Evolutionary conservation across 2,329 filamentous ascomycete genomes (phyloP), one percentile per base, ranked within the genome.

Genomic region (Colletotrichum sansevieriae): DNA sequence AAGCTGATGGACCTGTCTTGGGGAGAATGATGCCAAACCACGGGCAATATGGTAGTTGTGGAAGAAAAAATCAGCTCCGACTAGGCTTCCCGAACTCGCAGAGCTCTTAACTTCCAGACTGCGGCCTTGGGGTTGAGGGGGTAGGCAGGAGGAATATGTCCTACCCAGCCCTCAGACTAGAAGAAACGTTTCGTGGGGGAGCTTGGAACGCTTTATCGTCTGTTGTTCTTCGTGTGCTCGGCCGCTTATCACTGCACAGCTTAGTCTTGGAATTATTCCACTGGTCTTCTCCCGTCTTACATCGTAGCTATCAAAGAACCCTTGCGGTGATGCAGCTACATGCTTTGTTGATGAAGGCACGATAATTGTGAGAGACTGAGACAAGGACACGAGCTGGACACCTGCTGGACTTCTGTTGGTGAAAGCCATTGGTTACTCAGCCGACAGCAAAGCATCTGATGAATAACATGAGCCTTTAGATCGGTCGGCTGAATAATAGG

Each of bases 1-100:
- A 41, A 11, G 12, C 9, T 33, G 15, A 22, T 3, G 9, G 25
- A 15, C n/a, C 51, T 55, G 6, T 22, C 18, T 72, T 39, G 70
- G 71, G 57, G 56, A 68, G 20, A 44, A 39, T 4, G 60, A 60
- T 35, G 72, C 33, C 20, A 20, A 41, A 25, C 11, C 4, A 25
- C 29, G 29, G 11, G 3, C 10, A 39, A 41, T 7, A 22, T 22
- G 13, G n/a, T 7, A 41, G 6, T 33, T 1, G 29, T 8, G 18
- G 5, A 39, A 18, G 9, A 41, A 13, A 25, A 52, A 18, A 37
- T 1, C 22, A 35, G 22, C n/a, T 52, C 13, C 25, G 33, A 55
- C 5, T 41, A 33, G 33, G 6, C 49, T 25, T 33, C 35, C 22
- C 49, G 9, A 20, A 39, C 10, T 39, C 11, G 37, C 37, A 39